Percentiles rank a stretch among this genome's conserved stretches.
Conservation (phyloP, 2,329 filamentous ascomycete genomes). For the Pseudonectria foliicola region DNA sequence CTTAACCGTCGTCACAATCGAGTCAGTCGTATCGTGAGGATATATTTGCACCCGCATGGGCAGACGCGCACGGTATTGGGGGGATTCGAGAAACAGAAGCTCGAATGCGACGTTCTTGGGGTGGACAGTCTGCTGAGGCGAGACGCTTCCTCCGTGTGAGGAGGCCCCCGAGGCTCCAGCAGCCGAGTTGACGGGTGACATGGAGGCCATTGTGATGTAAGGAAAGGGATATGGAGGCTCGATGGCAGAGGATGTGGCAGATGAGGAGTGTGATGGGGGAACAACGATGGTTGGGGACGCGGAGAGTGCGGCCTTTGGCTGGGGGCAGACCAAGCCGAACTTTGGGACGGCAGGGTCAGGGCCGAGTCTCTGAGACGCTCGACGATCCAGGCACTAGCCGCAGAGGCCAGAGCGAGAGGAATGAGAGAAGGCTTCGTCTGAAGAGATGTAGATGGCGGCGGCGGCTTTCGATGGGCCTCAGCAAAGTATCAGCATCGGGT, state of each 20-base stretch:
- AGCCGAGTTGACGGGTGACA: slow-evolving; percentile 35
- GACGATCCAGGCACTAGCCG: slow-evolving; percentile 19
- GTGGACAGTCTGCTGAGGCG: slow-evolving; percentile 39
- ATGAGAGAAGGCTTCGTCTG: slow-evolving; percentile 9
- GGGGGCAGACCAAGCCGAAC: slow-evolving; percentile 17
- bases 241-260: slow-evolving; percentile 14
- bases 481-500: slow-evolving; percentile 22
- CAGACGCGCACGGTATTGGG: slow-evolving; percentile 64
- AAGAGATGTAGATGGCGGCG: slow-evolving; percentile 10
- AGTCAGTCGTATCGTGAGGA: slow-evolving; percentile 92
- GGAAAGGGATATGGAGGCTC: slow-evolving; percentile 21
- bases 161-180: slow-evolving; percentile 27
- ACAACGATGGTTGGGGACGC: slow-evolving; percentile 15
- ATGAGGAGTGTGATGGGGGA: slow-evolving; percentile 12
- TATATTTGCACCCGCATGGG: slow-evolving; percentile 89
- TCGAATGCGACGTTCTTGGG: slow-evolving; percentile 77
- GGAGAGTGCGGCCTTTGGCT: slow-evolving; percentile 29
- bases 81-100: slow-evolving; percentile 60
- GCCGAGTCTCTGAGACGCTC: slow-evolving; percentile 16
- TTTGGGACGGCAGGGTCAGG: slow-evolving; percentile 20
- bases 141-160: slow-evolving; percentile 37
- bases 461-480: slow-evolving; percentile 17
- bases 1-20: slow-evolving; percentile 96
- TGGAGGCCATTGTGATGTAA: slow-evolving; percentile 36
- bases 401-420: slow-evolving; percentile 15